Percentiles rank a stretch among this genome's conserved stretches.
Evolutionary conservation across 2,329 filamentous ascomycete genomes (phyloP).

Genomic region (Colletotrichum gloeosporioides): DNA sequence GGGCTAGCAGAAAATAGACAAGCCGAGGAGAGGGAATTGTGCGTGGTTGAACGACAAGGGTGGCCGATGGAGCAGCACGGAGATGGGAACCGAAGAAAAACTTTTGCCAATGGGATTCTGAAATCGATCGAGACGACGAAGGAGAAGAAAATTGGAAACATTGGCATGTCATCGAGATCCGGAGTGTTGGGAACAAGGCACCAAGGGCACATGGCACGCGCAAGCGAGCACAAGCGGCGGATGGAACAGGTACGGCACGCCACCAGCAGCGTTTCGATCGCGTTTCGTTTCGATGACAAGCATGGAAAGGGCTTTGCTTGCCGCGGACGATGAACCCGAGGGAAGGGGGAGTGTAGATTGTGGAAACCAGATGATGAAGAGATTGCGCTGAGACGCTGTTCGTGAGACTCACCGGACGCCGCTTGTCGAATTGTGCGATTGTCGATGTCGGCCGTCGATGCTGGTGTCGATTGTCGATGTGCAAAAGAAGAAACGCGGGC

Average conservation of each 20-base stretch:
- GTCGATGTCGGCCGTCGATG: not conserved
- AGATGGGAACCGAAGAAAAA: not conserved
- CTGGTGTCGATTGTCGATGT: not conserved
- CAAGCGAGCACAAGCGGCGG: not conserved
- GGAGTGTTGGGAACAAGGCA: not conserved
- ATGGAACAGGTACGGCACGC: not conserved
- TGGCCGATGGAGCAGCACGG: not conserved
- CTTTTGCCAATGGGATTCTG: not conserved
- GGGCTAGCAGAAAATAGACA: not conserved
- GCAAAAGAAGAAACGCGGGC: not conserved
- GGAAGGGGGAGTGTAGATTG: not conserved
- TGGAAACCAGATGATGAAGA: not conserved
- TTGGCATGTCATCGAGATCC: slow-evolving; percentile 17
- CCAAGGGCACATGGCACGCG: not conserved
- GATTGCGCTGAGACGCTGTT: not conserved
- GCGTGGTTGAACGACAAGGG: not conserved
- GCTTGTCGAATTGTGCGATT: not conserved
- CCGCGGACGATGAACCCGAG: not conserved
- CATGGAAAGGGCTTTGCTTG: not conserved
- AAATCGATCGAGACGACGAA: not conserved
- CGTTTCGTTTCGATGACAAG: slow-evolving; percentile 7
- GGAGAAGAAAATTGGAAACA: not conserved
- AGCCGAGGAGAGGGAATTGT: not conserved
- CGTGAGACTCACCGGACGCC: not conserved
- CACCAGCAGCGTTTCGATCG: slow-evolving; percentile 11